Percentiles rank a stretch among this genome's conserved stretches.
Evolutionary conservation across 2,329 filamentous ascomycete species (phyloP).

Genomic region (Exophiala sp.): DNA sequence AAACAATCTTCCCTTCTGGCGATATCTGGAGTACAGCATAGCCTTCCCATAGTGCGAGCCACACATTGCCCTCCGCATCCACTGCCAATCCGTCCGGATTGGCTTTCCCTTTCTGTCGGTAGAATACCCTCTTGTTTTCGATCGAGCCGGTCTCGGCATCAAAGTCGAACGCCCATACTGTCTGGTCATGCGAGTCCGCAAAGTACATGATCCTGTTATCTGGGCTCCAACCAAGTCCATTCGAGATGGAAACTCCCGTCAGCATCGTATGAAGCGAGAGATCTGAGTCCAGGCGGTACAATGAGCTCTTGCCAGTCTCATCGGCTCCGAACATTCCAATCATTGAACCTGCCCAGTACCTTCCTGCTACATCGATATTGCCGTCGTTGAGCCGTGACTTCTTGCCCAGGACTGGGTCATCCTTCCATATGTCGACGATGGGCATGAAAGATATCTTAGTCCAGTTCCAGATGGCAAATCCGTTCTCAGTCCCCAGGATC

Average conservation of each 20-base stretch:
- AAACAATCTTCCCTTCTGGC: not conserved
- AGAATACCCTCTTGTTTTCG: not conserved
- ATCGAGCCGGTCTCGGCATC: not conserved
- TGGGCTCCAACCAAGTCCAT: not conserved
- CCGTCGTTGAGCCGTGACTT: not conserved
- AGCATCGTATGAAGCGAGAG: not conserved
- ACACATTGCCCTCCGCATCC: not conserved
- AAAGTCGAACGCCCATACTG: not conserved
- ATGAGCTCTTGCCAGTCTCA: not conserved
- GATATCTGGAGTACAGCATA: not conserved
- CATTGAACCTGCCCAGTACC: not conserved
- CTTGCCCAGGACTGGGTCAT: not conserved
- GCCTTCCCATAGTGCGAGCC: not conserved
- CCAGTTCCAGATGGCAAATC: not conserved
- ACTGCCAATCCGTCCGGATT: not conserved
- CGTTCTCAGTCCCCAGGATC: not conserved
- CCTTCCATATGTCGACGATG: not conserved
- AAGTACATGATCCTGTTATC: not conserved
- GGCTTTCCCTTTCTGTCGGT: not conserved
- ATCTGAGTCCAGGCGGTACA: not conserved
- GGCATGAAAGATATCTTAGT: constrained; percentile 34
- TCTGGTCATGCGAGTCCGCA: not conserved
- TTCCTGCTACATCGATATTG: not conserved
- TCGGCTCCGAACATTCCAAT: not conserved
- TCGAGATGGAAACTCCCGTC: not conserved